phyloP scores from a whole-genome alignment of 345 rosid genomes.

The Boechera stricta region DNA sequence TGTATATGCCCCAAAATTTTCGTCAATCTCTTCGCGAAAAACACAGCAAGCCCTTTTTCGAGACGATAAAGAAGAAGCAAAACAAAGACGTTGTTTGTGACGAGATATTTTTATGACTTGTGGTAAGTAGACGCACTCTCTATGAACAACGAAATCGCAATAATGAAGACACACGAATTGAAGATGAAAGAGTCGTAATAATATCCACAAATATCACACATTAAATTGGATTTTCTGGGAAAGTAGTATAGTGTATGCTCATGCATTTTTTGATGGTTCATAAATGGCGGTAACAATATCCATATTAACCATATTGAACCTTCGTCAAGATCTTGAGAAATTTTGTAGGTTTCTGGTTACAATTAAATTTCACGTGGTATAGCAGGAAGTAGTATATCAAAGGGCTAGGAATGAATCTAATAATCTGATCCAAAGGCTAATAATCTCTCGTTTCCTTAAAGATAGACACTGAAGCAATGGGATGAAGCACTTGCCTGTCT shows the following conservation, averaged over 20 bases:
- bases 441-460: slow-evolving; percentile 33
- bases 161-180: too few relatives aligned
- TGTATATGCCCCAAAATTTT: background rate
- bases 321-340: background rate
- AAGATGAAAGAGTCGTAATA: too few relatives aligned
- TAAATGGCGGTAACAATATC: too few relatives aligned
- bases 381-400: slow-evolving; percentile 23
- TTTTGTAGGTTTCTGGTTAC: slow-evolving; percentile 6
- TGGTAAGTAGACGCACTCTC: background rate
- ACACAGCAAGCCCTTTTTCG: background rate
- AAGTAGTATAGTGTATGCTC: too few relatives aligned
- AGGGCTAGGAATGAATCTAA: slow-evolving; percentile 15
- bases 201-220: too few relatives aligned
- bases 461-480: slow-evolving; percentile 40
- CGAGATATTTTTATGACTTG: background rate
- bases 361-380: slow-evolving; percentile 29
- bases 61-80: too few relatives aligned
- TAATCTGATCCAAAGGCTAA: slow-evolving; percentile 12
- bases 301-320: background rate
- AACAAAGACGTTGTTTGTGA: background rate
- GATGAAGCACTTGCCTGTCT: slow-evolving; percentile 30
- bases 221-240: too few relatives aligned
- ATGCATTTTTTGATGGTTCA: too few relatives aligned
- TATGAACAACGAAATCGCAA: background rate
- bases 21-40: background rate